Evolutionary conservation across 495 filamentous ascomycete genomes (phyloP).

Genomic region (Umbilicaria muhlenbergii): DNA sequence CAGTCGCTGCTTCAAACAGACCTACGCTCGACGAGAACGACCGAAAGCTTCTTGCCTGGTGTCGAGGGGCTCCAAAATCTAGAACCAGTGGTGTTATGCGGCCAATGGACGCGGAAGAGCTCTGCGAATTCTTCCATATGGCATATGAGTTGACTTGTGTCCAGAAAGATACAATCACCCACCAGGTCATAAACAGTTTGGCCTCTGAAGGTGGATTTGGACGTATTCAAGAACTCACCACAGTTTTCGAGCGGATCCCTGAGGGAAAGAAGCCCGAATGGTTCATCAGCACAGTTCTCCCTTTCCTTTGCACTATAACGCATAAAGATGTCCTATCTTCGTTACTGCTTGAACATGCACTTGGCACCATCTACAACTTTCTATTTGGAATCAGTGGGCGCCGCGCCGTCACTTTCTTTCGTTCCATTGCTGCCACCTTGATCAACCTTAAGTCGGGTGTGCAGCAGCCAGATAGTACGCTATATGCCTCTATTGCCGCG

Average conservation of each 20-base stretch:
- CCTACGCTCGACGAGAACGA: neutral
- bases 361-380: conserved; percentile 41
- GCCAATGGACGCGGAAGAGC: neutral
- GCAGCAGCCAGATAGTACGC: neutral
- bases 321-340: conserved; percentile 36
- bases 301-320: conserved; percentile 36
- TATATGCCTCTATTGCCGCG: too few relatives aligned
- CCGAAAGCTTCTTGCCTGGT: neutral
- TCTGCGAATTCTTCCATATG: conserved; percentile 7
- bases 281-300: conserved; percentile 25
- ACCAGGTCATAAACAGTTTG: conserved; percentile 11
- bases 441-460: neutral
- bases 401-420: conserved; percentile 28
- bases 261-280: conserved; percentile 10
- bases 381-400: conserved; percentile 34
- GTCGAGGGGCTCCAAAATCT: neutral
- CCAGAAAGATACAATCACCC: conserved; percentile 2
- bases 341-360: conserved; percentile 33
- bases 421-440: conserved; percentile 9
- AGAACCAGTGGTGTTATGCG: neutral
- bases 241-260: conserved; percentile 4
- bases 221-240: conserved; percentile 5
- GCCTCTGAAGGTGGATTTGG: conserved; percentile 8
- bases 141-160: conserved; percentile 5
- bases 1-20: neutral